These are phyloP conservation scores for Alternaria tenuissima DNA, from an alignment of 2,329 filamentous ascomycete species.

Conservation along the genomic window DNA sequence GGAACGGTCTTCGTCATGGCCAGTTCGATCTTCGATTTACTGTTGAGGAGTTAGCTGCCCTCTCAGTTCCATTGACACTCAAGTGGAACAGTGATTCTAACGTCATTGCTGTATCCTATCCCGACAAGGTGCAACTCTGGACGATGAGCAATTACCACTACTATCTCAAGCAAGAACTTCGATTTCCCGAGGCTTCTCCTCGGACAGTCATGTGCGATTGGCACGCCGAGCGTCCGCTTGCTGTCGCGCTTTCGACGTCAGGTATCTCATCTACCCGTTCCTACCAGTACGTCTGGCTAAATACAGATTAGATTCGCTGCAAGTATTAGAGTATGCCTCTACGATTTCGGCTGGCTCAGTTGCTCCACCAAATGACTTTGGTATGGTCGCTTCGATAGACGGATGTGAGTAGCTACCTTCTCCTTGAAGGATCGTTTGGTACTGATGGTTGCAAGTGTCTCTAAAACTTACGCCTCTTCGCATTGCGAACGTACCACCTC, in stretches of 20 bases:
- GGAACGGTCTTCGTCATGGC: constrained; percentile 96
- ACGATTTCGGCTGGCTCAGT: constrained; percentile 74
- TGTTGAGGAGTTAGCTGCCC: constrained; percentile 64
- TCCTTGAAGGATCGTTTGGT: constrained; percentile 15
- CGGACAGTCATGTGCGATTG: constrained; percentile 58
- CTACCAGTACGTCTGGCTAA: not conserved
- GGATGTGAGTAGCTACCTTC: constrained; percentile 62
- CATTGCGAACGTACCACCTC: constrained; percentile 85
- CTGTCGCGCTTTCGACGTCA: constrained; percentile 63
- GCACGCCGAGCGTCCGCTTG: constrained; percentile 86
- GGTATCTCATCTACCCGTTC: constrained; percentile 25
- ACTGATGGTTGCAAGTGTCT: constrained; percentile 50
- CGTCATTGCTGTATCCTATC: constrained; percentile 81
- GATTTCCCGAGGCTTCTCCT: constrained; percentile 31
- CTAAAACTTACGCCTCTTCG: constrained; percentile 88
- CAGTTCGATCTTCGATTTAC: constrained; percentile 82
- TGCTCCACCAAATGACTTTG: constrained; percentile 76
- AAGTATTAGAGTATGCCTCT: constrained; percentile 71
- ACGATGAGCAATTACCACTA: constrained; percentile 98
- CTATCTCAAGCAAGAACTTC: constrained; percentile 92
- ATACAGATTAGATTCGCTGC: constrained; percentile 55
- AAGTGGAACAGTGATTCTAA: constrained; percentile 94
- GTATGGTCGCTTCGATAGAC: constrained; percentile 84
- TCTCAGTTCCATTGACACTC: constrained; percentile 69
- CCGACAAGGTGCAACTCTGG: constrained; percentile 86